Percentiles rank a stretch among this genome's conserved stretches.
Conservation (phyloP, 768 basidiomycete species). For the Tulasnella sp. region DNA sequence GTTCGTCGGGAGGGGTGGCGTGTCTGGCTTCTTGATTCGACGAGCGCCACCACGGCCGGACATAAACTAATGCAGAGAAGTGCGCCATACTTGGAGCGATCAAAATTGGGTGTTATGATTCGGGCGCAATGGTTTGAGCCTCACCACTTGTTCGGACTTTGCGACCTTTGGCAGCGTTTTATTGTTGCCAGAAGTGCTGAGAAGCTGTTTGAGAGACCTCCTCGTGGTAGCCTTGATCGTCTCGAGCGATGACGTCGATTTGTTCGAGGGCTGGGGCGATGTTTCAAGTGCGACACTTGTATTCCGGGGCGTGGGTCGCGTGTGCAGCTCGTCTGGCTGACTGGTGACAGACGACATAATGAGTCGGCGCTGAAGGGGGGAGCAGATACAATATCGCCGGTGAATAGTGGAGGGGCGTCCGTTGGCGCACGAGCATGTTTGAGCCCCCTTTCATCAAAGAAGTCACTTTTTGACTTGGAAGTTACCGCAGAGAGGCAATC, state of each 20-base stretch:
- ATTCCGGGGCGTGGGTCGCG: too few species aligned
- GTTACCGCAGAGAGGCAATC: too few species aligned
- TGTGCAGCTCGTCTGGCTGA: too few species aligned
- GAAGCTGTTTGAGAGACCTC: not conserved
- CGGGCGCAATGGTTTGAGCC: not conserved
- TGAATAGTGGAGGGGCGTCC: too few species aligned
- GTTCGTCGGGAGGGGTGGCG: constrained; percentile 5
- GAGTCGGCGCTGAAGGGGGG: too few species aligned
- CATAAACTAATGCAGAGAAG: constrained; percentile 1
- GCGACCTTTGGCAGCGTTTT: not conserved
- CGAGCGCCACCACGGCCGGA: constrained; percentile 13
- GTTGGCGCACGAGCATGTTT: too few species aligned
- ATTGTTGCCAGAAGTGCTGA: constrained; percentile 8
- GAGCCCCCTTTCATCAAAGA: too few species aligned
- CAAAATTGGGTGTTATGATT: not conserved
- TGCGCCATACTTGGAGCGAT: not conserved
- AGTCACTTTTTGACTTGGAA: too few species aligned
- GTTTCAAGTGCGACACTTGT: too few species aligned
- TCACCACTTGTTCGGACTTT: constrained; percentile 6
- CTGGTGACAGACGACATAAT: too few species aligned
- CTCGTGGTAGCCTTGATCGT: constrained; percentile 9
- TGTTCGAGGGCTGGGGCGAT: not conserved
- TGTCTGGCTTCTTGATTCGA: not conserved
- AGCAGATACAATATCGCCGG: too few species aligned
- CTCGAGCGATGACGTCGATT: constrained; percentile 1